A percentile compares a stretch with the other conserved stretches of the same genome.
Conservation (phyloP, 208 protist species). For the Acanthamoeba triangularis region DNA sequence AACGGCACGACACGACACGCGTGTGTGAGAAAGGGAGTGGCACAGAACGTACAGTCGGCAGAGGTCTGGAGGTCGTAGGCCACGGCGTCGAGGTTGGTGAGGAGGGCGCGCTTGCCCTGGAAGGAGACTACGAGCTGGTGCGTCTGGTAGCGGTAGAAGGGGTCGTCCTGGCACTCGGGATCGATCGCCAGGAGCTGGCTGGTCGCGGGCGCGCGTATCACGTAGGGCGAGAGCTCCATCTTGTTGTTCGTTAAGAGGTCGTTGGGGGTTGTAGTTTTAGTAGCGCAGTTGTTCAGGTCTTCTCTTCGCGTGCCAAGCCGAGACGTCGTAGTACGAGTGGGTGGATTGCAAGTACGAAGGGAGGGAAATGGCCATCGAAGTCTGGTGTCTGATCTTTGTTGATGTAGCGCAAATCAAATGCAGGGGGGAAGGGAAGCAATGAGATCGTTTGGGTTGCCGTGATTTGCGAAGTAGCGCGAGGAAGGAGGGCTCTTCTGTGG, state of each 20-base stretch:
- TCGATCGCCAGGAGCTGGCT: background rate
- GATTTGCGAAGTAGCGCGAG: too few species aligned
- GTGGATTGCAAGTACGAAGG: background rate
- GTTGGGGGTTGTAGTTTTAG: background rate
- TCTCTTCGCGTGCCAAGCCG: background rate
- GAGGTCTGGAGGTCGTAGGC: constrained; percentile 13
- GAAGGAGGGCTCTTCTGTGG: too few species aligned
- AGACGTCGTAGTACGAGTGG: background rate
- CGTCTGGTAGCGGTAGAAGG: constrained; percentile 24
- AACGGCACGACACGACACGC: background rate
- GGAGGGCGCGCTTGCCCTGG: background rate
- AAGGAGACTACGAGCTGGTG: background rate
- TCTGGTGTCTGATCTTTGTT: background rate
- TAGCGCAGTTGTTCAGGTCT: background rate
- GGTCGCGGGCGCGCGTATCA: background rate
- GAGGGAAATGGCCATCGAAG: background rate
- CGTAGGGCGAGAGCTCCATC: background rate
- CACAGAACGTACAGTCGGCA: background rate
- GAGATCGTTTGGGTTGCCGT: too few species aligned
- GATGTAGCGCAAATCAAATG: too few species aligned
- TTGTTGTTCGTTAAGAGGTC: background rate
- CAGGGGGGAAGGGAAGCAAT: too few species aligned
- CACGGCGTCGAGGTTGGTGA: background rate
- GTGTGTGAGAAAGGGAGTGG: background rate
- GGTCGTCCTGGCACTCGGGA: background rate